Percentiles rank a stretch among this genome's conserved stretches.
phyloP scores from a whole-genome alignment of 495 filamentous ascomycete species.

The Trichoderma erinaceum region DNA sequence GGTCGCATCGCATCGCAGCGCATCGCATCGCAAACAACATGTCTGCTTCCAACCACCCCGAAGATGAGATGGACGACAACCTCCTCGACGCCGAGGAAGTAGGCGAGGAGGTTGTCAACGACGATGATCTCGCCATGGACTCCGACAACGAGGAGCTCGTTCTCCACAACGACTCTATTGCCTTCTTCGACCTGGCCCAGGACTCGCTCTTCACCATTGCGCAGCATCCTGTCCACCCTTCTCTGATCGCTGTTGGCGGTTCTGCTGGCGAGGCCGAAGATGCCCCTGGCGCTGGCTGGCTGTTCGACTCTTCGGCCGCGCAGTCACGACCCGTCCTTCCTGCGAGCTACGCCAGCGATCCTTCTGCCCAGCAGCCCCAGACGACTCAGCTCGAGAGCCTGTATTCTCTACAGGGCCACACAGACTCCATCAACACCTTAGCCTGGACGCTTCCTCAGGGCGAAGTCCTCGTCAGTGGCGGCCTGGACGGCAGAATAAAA shows the following conservation, averaged over 20 bases:
- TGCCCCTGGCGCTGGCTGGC: slow-evolving; percentile 58
- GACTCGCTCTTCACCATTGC: slow-evolving; percentile 91
- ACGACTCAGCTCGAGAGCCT: slow-evolving; percentile 53
- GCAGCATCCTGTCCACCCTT: slow-evolving; percentile 73
- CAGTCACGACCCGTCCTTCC: slow-evolving; percentile 61
- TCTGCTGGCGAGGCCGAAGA: slow-evolving; percentile 70
- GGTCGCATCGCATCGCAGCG: not conserved
- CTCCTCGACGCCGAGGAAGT: slow-evolving; percentile 64
- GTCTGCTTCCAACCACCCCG: slow-evolving; percentile 27
- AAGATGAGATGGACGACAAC: slow-evolving; percentile 44
- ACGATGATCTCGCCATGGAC: slow-evolving; percentile 45
- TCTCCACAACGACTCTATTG: slow-evolving; percentile 82
- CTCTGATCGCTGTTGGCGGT: slow-evolving; percentile 81
- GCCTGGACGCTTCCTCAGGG: slow-evolving; percentile 77
- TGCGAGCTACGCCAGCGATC: slow-evolving; percentile 63
- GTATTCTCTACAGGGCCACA: slow-evolving; percentile 74
- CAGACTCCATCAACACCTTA: slow-evolving; percentile 81
- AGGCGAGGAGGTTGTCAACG: slow-evolving; percentile 58
- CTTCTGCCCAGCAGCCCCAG: slow-evolving; percentile 45
- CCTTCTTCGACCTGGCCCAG: slow-evolving; percentile 82
- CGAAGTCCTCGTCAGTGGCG: slow-evolving; percentile 77
- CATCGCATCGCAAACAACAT: not conserved
- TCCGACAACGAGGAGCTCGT: slow-evolving; percentile 66
- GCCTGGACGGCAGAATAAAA: slow-evolving; percentile 70
- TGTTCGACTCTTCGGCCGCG: slow-evolving; percentile 65